Evolutionary conservation across 805 yeast species (phyloP), one percentile per base, ranked within the genome.

Genomic region (Myxozyma geophila): DNA sequence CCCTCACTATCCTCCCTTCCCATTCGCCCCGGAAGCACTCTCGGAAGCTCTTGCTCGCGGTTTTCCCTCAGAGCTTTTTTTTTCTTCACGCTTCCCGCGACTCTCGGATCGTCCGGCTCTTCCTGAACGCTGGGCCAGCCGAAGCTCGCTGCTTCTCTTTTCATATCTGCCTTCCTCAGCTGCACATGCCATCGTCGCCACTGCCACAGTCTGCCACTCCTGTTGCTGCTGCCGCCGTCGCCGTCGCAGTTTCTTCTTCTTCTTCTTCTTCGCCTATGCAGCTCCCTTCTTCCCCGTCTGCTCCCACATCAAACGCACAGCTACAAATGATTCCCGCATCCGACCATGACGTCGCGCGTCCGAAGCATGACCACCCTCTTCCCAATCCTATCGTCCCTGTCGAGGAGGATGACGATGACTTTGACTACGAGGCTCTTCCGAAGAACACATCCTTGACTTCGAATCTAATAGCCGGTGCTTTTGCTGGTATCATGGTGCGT

Each of bases 401-500:
- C 8, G 54, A 59, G 39, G 46, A 60, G n/a, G 66, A 60, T 1
- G 71, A 69, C 12, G 71, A 59, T 33, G 73, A 70, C 28, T 61
- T 87, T 43, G 99, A 93, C 74, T 93, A 93, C 76, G 99, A 93
- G 76, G 86, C 97, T 6, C 81, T 93, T 36, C 98, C 98, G 1
- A 89, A 87, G 41, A 86, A 87, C 71, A 92, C 97, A 10, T 87
- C 97, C 0, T 78, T 95, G 59, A 74, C 85, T 5, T 90, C 96
- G 3, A 96, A 92, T 74, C 81, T 93, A 65, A 74, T 85, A 12
- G 98, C 98, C 1, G 99, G 99, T 10, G 98, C 98, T 0, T 90
- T 92, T 78, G 98, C 99, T n/a, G 99, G 99, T 35, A 90, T 95
- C 61, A 90, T 93, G 98, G 70, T 67, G 53, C 12, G 70, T 52